Base-by-base conservation (phyloP, 345 rosid species). In the Syzygium jambos region DNA sequence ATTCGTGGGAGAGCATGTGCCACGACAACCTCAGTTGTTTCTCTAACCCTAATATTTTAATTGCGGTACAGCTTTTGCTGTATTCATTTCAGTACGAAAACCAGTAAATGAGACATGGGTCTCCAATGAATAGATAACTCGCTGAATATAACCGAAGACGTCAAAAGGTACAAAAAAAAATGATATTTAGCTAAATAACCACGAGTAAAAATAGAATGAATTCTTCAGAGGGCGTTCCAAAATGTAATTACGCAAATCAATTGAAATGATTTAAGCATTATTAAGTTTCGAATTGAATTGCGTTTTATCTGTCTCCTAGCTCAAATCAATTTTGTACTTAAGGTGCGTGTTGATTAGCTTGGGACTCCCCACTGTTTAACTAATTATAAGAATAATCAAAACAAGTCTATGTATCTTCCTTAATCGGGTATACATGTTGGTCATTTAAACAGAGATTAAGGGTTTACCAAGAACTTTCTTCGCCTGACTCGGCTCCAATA, bases 11-110 rank as follows among this genome's bases (percentile, higher is more conserved):
- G 46, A 52, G 29, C 73, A 15, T n/a, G 78, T 53, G 88, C 77
- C 87, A 51, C 85, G 84, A 86, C 73, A 41, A 88, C 88, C 90
- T 88, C 87, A 84, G 82, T 88, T 34, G 46, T 29, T 23, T 27
- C 22, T 51, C 52, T 22, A 25, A 82, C 82, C n/a, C 84, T 27
- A 14, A 12, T 87, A 23, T 14, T 57, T n/a, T 82, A 83, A 19
- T 43, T 73, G 49, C 49, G 0, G 27, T 19, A 38, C 82, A 73
- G 82, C 82, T 9, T 73, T 73, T 5, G 25, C 11, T 19, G 82
- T 73, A 19, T 19, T 38, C 46, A 38, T 73, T 19, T 4, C 21
- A 73, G 82, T 73, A 17, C 41, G 43, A 19, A 38, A 73, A 73
- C 38, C 49, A 1, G 82, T 10, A 10, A 41, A 14, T 38, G 43